Percentiles rank a stretch among this genome's conserved stretches.
Conservation (phyloP, 108 stramenopile genomes). For the Bacterosira constricta region DNA sequence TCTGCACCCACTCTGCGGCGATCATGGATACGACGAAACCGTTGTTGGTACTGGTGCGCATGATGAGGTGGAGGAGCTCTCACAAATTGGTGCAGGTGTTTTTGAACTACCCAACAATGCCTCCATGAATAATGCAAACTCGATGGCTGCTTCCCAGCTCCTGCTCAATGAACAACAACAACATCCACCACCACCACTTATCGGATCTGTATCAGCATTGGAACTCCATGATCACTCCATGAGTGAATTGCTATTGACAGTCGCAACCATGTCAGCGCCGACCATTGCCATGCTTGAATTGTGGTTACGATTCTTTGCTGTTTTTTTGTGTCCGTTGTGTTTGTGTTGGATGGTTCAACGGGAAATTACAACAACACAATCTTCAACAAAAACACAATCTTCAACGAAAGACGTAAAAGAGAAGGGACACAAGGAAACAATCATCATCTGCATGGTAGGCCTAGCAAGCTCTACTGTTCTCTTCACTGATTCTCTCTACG, state of each 20-base stretch:
- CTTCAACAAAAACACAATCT: background rate
- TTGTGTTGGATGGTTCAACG: conserved; percentile 17
- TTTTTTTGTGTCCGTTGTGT: conserved; percentile 44
- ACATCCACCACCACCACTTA: conserved; percentile 2
- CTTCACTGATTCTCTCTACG: conserved; percentile 76
- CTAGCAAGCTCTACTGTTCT: conserved; percentile 69
- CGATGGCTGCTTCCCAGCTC: background rate
- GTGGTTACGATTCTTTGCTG: conserved; percentile 75
- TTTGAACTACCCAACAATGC: background rate
- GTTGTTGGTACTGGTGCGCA: background rate
- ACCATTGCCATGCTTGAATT: conserved; percentile 77
- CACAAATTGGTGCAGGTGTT: background rate
- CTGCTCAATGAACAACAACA: background rate
- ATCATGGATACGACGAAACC: background rate
- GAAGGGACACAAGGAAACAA: background rate
- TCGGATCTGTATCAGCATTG: conserved; percentile 33
- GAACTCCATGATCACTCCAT: conserved; percentile 41
- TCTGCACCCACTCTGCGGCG: conserved; percentile 2
- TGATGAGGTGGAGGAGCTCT: background rate
- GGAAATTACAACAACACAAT: background rate
- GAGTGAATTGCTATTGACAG: conserved; percentile 18
- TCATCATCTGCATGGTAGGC: conserved; percentile 15
- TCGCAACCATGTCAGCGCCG: conserved; percentile 26
- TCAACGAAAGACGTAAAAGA: background rate
- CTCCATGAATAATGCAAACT: background rate